Percentiles rank a stretch among this genome's conserved stretches.
phyloP scores from a whole-genome alignment of 306 rosid genomes.

The Comarum palustre region DNA sequence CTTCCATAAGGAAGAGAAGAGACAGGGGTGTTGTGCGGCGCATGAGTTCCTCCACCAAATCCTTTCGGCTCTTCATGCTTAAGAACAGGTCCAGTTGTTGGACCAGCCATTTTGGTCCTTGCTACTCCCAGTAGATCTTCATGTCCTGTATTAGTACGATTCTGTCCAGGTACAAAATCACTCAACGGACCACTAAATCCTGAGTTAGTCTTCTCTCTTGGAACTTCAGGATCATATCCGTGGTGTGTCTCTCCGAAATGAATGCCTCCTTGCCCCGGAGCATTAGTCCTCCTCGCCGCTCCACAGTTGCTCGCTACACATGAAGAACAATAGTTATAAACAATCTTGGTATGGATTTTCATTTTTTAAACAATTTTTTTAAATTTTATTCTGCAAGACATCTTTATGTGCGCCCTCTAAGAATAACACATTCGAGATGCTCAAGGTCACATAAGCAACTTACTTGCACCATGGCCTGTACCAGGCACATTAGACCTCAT shows the following conservation, averaged over 20 bases:
- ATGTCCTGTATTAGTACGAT: not conserved
- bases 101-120: not conserved
- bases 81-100: not conserved
- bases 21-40: constrained; percentile 32
- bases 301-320: not conserved
- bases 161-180: not conserved
- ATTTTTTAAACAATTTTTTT: too few species aligned
- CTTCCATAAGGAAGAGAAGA: constrained; percentile 15
- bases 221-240: not conserved
- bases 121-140: not conserved
- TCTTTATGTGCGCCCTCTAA: too few species aligned
- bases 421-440: too few species aligned
- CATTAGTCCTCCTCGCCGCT: not conserved
- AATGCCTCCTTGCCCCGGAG: not conserved
- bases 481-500: not conserved
- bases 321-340: not conserved
- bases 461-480: not conserved
- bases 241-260: not conserved
- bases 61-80: not conserved
- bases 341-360: too few species aligned
- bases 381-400: too few species aligned
- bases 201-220: not conserved
- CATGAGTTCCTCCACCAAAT: constrained; percentile 19
- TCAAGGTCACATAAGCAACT: too few species aligned
- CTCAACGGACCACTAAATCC: not conserved